These are phyloP conservation scores for Prunus yedoensis DNA, from an alignment of 331 rosid species.

Conservation along the genomic window DNA sequence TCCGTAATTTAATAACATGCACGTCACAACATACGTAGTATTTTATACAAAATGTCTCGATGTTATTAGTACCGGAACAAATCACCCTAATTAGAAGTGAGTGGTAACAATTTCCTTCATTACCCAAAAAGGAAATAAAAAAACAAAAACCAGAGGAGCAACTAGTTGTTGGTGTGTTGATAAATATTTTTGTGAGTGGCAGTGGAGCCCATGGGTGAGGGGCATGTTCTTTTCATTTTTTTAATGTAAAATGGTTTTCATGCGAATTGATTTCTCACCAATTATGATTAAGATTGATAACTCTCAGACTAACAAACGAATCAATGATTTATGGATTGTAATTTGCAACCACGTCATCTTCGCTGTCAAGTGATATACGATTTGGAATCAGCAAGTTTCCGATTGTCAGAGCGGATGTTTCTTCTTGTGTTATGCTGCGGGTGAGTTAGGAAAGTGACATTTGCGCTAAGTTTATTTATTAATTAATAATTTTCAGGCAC, in stretches of 20 bases:
- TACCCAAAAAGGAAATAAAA: background rate
- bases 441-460: background rate
- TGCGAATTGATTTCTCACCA: background rate
- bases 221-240: background rate
- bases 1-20: too few relatives aligned
- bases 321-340: background rate
- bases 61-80: too few relatives aligned
- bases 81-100: too few relatives aligned
- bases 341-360: background rate
- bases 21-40: too few relatives aligned
- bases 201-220: conserved; percentile 1
- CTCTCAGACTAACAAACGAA: background rate
- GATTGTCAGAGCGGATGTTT: conserved; percentile 8
- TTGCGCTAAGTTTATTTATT: background rate
- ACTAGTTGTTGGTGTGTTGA: background rate
- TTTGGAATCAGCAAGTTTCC: background rate
- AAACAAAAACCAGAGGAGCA: background rate
- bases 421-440: background rate
- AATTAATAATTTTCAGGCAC: conserved; percentile 1
- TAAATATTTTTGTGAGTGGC: background rate
- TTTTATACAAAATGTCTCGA: too few relatives aligned
- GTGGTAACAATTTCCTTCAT: too few relatives aligned
- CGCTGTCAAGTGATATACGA: background rate
- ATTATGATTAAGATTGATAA: conserved; percentile 5
- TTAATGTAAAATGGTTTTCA: background rate